phyloP scores from a whole-genome alignment of 225 moss, liverwort and hornwort species.

The Antitrichia curtipendula region DNA sequence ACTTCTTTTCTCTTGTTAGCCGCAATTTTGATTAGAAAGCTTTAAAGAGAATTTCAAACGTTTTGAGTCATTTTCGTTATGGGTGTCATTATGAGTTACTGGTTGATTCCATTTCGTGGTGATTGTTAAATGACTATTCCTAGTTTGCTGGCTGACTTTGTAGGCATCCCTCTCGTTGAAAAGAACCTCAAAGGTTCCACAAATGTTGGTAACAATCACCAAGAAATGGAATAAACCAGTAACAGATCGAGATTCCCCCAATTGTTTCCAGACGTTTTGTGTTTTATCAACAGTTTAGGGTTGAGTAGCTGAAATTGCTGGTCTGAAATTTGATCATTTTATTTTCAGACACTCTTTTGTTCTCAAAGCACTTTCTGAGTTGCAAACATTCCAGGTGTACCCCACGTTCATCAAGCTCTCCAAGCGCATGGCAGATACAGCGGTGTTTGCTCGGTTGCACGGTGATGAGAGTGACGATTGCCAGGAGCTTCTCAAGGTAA shows the following conservation, averaged over 20 bases:
- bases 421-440: constrained; percentile 61
- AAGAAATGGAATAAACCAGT: neutral
- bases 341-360: neutral
- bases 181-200: neutral
- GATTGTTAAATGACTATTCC: neutral
- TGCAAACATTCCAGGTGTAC: constrained; percentile 28
- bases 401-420: constrained; percentile 79
- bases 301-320: neutral
- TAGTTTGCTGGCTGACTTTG: neutral
- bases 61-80: too few relatives aligned
- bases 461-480: constrained; percentile 91
- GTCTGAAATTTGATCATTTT: neutral
- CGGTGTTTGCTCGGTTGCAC: constrained; percentile 85
- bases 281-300: neutral
- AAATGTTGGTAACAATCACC: neutral
- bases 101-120: neutral
- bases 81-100: neutral
- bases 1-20: neutral
- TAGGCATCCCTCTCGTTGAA: neutral
- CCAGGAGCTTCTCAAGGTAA: constrained; percentile 39
- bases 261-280: neutral
- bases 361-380: neutral
- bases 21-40: neutral
- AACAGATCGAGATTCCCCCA: neutral
- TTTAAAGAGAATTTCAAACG: neutral